Percentiles rank a stretch among this genome's conserved stretches.
These are phyloP conservation scores for Cytospora leucostoma DNA, from an alignment of 2,329 filamentous ascomycete genomes.

Conservation along the genomic window DNA sequence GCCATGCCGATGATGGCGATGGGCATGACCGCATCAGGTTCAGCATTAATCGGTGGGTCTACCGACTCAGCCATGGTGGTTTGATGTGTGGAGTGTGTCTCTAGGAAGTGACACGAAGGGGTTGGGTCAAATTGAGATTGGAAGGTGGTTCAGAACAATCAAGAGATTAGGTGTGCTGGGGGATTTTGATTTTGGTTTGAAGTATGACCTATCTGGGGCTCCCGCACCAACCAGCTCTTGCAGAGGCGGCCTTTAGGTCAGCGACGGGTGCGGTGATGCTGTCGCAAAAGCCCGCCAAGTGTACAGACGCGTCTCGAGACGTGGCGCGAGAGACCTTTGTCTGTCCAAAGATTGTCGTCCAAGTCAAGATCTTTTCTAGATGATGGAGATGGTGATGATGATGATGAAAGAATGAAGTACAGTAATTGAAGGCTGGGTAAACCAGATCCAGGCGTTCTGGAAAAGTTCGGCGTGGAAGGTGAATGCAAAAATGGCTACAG, in stretches of 20 bases:
- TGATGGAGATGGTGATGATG: too few species aligned
- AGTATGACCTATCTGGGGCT: neutral
- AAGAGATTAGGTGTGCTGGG: too few species aligned
- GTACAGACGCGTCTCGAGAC: neutral
- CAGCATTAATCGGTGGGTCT: neutral
- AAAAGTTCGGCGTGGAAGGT: neutral
- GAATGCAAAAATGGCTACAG: neutral
- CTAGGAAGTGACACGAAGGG: neutral
- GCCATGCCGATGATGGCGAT: constrained; percentile 71
- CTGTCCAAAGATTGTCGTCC: neutral
- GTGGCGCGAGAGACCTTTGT: neutral
- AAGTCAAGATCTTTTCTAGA: neutral
- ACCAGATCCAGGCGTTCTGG: neutral
- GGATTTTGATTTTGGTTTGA: neutral
- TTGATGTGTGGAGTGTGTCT: neutral
- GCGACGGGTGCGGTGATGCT: neutral
- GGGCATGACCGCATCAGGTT: constrained; percentile 35
- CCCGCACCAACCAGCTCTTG: neutral
- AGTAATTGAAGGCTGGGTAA: neutral
- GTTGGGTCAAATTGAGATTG: neutral
- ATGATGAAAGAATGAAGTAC: too few species aligned
- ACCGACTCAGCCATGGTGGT: constrained; percentile 2
- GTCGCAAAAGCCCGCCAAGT: neutral
- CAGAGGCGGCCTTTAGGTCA: neutral
- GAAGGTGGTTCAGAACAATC: neutral